phyloP scores from a whole-genome alignment of 2,329 filamentous ascomycete species.

The Fusarium sarcochroum region DNA sequence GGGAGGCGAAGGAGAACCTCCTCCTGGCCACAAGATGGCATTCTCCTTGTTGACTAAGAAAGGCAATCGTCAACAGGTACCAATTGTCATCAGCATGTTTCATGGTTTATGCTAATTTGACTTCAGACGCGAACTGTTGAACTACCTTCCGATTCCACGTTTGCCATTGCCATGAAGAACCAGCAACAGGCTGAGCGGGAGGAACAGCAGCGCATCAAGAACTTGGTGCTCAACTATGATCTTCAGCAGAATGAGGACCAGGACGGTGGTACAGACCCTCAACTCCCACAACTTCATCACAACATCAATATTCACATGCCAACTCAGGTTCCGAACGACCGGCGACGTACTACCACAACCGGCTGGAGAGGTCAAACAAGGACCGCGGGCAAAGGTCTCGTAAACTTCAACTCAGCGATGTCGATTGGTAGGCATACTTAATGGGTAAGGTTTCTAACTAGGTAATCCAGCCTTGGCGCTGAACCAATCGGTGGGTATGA shows the following conservation, averaged over 20 bases:
- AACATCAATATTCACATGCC: slow-evolving; percentile 64
- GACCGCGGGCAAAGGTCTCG: slow-evolving; percentile 85
- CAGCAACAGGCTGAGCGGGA: slow-evolving; percentile 96
- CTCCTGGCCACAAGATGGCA: slow-evolving; percentile 79
- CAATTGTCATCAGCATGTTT: neutral
- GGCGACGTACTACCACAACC: slow-evolving; percentile 65
- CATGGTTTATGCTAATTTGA: slow-evolving; percentile 31
- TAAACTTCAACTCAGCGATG: slow-evolving; percentile 94
- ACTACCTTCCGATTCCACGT: slow-evolving; percentile 89
- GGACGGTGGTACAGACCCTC: slow-evolving; percentile 72
- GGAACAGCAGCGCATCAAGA: slow-evolving; percentile 99
- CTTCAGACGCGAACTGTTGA: slow-evolving; percentile 88
- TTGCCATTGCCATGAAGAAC: slow-evolving; percentile 95
- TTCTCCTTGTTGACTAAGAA: slow-evolving; percentile 97
- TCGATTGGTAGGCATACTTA: slow-evolving; percentile 84
- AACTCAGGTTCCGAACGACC: slow-evolving; percentile 65
- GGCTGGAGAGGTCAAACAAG: slow-evolving; percentile 68
- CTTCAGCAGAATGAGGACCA: slow-evolving; percentile 84
- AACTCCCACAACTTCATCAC: slow-evolving; percentile 20
- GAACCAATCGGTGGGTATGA: slow-evolving; percentile 23
- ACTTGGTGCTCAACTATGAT: slow-evolving; percentile 95
- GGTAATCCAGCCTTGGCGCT: slow-evolving; percentile 22
- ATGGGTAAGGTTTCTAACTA: slow-evolving; percentile 36
- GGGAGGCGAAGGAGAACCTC: slow-evolving; percentile 44
- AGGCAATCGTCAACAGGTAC: slow-evolving; percentile 92